Evolutionary conservation across 1,284 basidiomycete genomes (phyloP).

Genomic region (Melampsora abietis-canadensis): DNA sequence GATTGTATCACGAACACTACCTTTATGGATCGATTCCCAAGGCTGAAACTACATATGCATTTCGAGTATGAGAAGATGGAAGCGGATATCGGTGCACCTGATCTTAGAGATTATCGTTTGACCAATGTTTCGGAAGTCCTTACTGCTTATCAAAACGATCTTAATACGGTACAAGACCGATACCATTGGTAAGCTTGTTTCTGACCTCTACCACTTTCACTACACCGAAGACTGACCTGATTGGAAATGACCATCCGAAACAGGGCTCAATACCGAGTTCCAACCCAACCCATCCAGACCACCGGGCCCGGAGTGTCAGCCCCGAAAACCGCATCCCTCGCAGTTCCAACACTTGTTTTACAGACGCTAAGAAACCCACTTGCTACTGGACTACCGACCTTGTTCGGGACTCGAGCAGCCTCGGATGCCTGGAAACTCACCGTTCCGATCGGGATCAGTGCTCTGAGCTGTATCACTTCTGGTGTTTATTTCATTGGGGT

Average conservation of each 20-base stretch:
- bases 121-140: slow-evolving; percentile 17
- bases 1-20: slow-evolving; percentile 27
- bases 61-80: slow-evolving; percentile 45
- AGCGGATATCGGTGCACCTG: slow-evolving; percentile 17
- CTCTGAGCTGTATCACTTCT: no score
- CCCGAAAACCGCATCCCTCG: slow-evolving; percentile 3
- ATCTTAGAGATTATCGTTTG: slow-evolving; percentile 26
- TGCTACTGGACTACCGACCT: slow-evolving; percentile 1
- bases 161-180: slow-evolving; percentile 23
- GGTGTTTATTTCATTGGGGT: no score
- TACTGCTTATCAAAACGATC: slow-evolving; percentile 20
- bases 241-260: background rate
- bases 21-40: slow-evolving; percentile 42
- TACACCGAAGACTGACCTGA: background rate
- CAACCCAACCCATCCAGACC: slow-evolving; percentile 8
- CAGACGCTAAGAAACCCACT: slow-evolving; percentile 25
- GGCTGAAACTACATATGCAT: slow-evolving; percentile 43
- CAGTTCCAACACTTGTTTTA: slow-evolving; percentile 13
- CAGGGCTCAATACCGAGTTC: slow-evolving; percentile 24
- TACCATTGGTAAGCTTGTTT: slow-evolving; percentile 15
- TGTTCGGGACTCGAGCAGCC: background rate
- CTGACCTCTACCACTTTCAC: background rate
- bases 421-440: no score
- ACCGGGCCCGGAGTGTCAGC: slow-evolving; percentile 26
- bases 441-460: no score